These are phyloP conservation scores for Suillus paluster DNA, from an alignment of 768 basidiomycete species.

Conservation along the genomic window DNA sequence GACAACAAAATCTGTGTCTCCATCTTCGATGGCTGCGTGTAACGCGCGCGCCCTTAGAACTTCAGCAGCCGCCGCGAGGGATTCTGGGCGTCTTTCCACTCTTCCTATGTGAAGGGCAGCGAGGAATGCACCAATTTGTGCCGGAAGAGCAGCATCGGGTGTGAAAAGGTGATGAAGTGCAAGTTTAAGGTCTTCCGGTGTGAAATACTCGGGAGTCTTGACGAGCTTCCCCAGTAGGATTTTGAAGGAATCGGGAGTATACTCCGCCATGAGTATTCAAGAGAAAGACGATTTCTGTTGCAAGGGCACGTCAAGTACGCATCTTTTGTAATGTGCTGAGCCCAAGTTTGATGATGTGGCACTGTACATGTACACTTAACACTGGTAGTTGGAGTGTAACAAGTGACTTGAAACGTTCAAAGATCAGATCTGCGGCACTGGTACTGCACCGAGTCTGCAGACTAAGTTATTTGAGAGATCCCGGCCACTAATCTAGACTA, in stretches of 20 bases:
- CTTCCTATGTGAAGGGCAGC: constrained; percentile 82
- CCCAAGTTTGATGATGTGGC: no score
- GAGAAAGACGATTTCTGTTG: background rate
- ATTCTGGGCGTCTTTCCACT: constrained; percentile 75
- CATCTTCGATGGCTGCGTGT: constrained; percentile 59
- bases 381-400: no score
- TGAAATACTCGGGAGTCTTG: constrained; percentile 82
- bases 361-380: no score
- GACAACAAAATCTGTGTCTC: constrained; percentile 72
- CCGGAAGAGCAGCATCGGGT: constrained; percentile 62
- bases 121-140: constrained; percentile 89
- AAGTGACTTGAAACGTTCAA: no score
- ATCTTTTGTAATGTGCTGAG: background rate
- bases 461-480: no score
- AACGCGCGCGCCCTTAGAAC: constrained; percentile 74
- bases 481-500: background rate
- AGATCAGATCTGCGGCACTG: no score
- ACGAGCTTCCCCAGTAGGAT: constrained; percentile 76
- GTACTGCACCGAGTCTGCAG: no score
- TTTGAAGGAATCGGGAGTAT: constrained; percentile 67
- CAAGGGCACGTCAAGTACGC: background rate
- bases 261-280: constrained; percentile 24
- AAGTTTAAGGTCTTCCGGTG: constrained; percentile 67
- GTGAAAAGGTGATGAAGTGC: constrained; percentile 79
- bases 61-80: constrained; percentile 78